Evolutionary conservation across 768 basidiomycete genomes (phyloP), one percentile per base, ranked within the genome.

Genomic region (Scleroderma citrinum): DNA sequence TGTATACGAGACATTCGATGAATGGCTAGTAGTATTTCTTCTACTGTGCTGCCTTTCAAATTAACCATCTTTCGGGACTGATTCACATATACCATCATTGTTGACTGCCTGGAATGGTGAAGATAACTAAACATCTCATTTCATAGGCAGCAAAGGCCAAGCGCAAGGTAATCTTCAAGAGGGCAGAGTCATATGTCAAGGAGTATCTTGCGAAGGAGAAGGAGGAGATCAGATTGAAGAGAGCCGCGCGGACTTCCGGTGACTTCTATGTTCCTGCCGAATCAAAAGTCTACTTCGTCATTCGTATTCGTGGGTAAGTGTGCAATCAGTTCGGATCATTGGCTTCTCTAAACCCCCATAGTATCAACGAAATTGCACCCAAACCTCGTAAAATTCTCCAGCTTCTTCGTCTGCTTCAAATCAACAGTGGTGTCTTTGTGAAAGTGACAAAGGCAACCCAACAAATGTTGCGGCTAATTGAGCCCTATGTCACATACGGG

Each of bases 321-420:
- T 23, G 20, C 32, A 43, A 32, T 42, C 32, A 14, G 20, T 21
- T 35, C 32, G 43, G 8, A 44, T 62, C 31, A 63, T 43, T 14
- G 34, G 30, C 26, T n/a, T 16, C 44, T 51, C 13, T 40, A 34
- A 53, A 14, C 11, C 30, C 8, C 14, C 47, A 10, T 57, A 93
- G 96, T 95, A 93, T 99, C 78, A 98, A 97, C 71, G 92, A 98
- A 69, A 96, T 99, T 66, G 92, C 96, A 48, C 96, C 96, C 52
- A 99, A 99, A 75, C 96, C 96, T 64, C 87, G 93, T 68, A 99
- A 99, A 80, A 97, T 99, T 67, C 74, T 99, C 62, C 96, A 99
- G 69, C 85, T 99, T 56, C 88, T 99, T 67, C 93, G 96, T 61
- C 84, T 99, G 55, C 87, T 96, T 61, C 96, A 98, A 70, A 99